Percentiles rank a stretch among this genome's conserved stretches.
phyloP scores from a whole-genome alignment of 441 rosid genomes.

The Francoa sonchifolia region DNA sequence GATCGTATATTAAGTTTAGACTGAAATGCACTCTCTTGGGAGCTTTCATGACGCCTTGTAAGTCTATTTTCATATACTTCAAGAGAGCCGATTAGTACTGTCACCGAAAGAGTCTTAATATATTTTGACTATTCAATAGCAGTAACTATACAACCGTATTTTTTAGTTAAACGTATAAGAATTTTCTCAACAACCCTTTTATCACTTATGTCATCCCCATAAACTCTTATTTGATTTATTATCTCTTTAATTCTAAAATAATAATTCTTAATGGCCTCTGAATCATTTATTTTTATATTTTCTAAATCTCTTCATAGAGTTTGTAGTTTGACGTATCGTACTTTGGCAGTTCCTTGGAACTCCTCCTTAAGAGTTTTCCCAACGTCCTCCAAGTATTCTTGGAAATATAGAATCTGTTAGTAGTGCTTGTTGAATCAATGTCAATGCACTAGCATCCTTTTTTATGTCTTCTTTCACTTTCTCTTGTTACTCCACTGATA shows the following conservation, averaged over 20 bases:
- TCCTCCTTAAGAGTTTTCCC: background rate
- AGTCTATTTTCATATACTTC: background rate
- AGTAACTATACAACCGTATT: background rate
- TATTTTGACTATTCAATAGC: background rate
- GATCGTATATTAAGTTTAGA: background rate
- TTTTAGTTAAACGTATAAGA: background rate
- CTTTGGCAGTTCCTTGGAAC: background rate
- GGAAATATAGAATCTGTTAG: no score
- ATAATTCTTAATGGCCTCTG: background rate
- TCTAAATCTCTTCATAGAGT: background rate
- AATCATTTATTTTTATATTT: background rate
- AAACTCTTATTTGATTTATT: background rate
- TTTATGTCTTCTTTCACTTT: no score
- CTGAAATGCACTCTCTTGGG: background rate
- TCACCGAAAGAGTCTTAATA: background rate
- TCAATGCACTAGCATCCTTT: no score
- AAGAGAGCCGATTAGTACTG: background rate
- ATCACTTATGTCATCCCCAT: background rate
- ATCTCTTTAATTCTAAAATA: background rate
- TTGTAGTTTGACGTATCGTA: background rate
- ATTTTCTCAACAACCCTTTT: background rate
- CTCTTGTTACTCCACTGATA: no score
- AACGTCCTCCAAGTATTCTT: background rate
- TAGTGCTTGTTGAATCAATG: no score
- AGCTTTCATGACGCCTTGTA: background rate